phyloP scores from a whole-genome alignment of 108 stramenopile genomes.

The Cylindrotheca fusiformis region DNA sequence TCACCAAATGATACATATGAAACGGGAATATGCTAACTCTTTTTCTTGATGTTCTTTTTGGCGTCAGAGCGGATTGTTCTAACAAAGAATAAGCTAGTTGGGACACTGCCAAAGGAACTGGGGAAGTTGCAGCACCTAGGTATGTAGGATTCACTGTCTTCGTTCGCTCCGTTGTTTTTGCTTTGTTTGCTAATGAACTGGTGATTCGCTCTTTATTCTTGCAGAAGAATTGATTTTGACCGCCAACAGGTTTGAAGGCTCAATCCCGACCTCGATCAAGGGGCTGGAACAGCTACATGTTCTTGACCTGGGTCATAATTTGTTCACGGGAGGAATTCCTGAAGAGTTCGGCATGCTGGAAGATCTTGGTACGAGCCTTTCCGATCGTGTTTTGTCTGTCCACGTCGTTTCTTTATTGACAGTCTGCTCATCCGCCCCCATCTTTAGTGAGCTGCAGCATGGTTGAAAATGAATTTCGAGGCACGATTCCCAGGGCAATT shows the following conservation, averaged over 20 bases:
- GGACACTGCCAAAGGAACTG: constrained; percentile 46
- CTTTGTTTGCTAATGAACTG: too few species aligned
- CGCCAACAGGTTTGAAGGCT: constrained; percentile 2
- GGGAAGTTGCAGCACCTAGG: constrained; percentile 30
- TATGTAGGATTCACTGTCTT: too few species aligned
- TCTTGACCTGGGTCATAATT: constrained; percentile 2
- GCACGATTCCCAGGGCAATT: background rate
- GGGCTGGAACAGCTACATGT: background rate
- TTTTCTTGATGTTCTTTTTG: too few species aligned
- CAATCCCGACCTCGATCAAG: background rate
- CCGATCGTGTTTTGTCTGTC: too few species aligned
- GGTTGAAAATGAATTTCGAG: background rate
- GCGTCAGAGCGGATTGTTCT: too few species aligned
- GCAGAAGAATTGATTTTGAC: too few species aligned
- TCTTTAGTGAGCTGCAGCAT: background rate
- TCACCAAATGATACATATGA: too few species aligned
- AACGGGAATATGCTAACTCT: too few species aligned
- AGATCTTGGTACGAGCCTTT: constrained; percentile 19
- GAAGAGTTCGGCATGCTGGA: constrained; percentile 9
- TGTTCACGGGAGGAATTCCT: constrained; percentile 37
- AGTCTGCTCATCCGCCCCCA: too few species aligned
- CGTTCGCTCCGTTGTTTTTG: too few species aligned
- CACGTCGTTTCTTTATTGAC: too few species aligned
- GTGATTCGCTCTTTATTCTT: too few species aligned
- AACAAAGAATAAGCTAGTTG: constrained; percentile 41